Percentiles rank a stretch among this genome's conserved stretches.
phyloP scores from a whole-genome alignment of 495 filamentous ascomycete genomes.

The Glonium stellatum region DNA sequence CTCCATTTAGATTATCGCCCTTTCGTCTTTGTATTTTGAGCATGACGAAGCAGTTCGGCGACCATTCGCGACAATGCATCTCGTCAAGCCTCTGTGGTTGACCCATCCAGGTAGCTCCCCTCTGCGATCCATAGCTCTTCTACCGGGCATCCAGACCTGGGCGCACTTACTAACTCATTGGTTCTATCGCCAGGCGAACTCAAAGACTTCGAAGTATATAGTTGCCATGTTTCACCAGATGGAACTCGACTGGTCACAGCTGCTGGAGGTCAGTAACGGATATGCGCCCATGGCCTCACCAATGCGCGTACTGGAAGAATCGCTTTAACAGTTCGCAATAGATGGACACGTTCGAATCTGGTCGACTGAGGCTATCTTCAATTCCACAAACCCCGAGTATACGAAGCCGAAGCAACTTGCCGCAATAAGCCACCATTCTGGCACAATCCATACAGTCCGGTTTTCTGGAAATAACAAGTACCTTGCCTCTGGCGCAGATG shows the following conservation, averaged over 20 bases:
- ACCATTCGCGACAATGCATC: conserved; percentile 55
- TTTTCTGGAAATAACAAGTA: conserved; percentile 92
- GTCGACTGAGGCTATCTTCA: conserved; percentile 90
- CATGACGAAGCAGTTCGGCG: conserved; percentile 1
- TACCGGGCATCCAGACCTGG: background rate
- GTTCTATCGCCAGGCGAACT: conserved; percentile 60
- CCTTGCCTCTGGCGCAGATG: conserved; percentile 91
- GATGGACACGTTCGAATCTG: conserved; percentile 96
- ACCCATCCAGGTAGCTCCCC: conserved; percentile 69
- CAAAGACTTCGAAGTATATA: conserved; percentile 96
- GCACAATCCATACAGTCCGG: conserved; percentile 91
- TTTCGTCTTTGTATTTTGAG: background rate
- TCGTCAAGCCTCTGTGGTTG: conserved; percentile 91
- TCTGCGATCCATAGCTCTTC: conserved; percentile 3
- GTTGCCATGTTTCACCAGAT: conserved; percentile 93
- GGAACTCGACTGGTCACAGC: conserved; percentile 85
- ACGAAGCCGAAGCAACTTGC: conserved; percentile 86
- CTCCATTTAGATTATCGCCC: background rate
- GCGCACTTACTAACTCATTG: background rate
- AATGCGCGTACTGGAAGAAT: conserved; percentile 10
- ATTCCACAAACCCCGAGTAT: conserved; percentile 58
- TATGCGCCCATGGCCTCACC: background rate
- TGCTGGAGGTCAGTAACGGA: conserved; percentile 63
- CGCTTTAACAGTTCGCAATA: conserved; percentile 34
- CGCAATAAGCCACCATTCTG: conserved; percentile 95